Evolutionary conservation across 169 alveolate species (phyloP).

Genomic region (Eimeria necatrix): DNA sequence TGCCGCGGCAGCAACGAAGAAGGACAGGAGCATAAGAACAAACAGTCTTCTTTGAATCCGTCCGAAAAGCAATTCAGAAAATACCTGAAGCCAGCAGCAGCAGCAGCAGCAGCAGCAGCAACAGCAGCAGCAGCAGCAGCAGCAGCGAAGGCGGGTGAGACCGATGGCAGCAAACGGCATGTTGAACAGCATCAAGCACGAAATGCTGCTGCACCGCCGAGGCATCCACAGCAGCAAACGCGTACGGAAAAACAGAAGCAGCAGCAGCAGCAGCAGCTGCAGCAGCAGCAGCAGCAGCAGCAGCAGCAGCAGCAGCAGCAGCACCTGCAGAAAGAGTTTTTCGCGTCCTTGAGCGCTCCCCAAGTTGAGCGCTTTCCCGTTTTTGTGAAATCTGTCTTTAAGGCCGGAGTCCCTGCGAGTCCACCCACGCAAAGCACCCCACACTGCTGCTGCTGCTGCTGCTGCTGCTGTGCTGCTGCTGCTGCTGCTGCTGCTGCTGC

Average conservation of each 20-base stretch:
- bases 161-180: not conserved
- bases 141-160: not conserved
- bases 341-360: slow-evolving; percentile 93
- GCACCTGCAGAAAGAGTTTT: slow-evolving; percentile 79
- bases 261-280: not conserved
- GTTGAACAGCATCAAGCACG: too few species aligned
- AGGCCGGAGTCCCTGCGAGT: slow-evolving; percentile 95
- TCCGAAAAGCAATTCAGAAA: slow-evolving; percentile 82
- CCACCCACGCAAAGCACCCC: not conserved
- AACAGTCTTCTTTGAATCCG: slow-evolving; percentile 83
- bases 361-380: slow-evolving; percentile 92
- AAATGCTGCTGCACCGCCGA: too few species aligned
- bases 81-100: slow-evolving; percentile 59
- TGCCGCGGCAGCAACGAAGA: not conserved
- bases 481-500: slow-evolving; percentile 38
- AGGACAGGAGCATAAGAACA: slow-evolving; percentile 31
- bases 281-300: not conserved
- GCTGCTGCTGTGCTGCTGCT: slow-evolving; percentile 12
- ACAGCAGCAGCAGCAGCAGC: slow-evolving; percentile 32
- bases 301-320: slow-evolving; percentile 31
- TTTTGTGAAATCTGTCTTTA: slow-evolving; percentile 95
- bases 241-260: not conserved
- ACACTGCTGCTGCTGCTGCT: slow-evolving; percentile 48
- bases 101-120: not conserved
- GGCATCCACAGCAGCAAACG: not conserved